Conservation (phyloP, 495 filamentous ascomycete species). For the Haplographium delicatum region DNA sequence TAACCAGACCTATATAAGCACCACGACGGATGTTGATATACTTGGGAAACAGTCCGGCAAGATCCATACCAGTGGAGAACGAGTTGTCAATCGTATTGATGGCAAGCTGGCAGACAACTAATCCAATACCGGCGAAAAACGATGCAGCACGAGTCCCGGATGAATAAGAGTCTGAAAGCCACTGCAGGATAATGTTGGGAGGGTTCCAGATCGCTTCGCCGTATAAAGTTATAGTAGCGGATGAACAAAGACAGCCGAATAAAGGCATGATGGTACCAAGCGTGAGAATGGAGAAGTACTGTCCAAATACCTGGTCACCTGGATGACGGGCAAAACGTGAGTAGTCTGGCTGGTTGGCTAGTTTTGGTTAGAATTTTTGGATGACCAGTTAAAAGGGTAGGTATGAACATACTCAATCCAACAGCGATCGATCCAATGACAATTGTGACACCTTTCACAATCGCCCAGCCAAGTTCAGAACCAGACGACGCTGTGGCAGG, state of each 20-base stretch:
- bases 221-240: constrained; percentile 31
- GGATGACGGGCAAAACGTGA: constrained; percentile 28
- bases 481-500: constrained; percentile 10
- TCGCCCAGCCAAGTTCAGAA: constrained; percentile 24
- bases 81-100: constrained; percentile 31
- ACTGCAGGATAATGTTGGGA: constrained; percentile 28
- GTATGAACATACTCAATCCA: constrained; percentile 15
- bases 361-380: neutral
- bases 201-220: constrained; percentile 35
- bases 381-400: neutral
- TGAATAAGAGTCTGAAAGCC: constrained; percentile 19
- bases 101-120: constrained; percentile 26
- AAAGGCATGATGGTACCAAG: constrained; percentile 29
- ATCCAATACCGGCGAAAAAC: constrained; percentile 28
- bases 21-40: constrained; percentile 46
- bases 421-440: constrained; percentile 27
- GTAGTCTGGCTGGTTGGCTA: constrained; percentile 26
- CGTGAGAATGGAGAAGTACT: constrained; percentile 23
- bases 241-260: constrained; percentile 32
- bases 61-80: constrained; percentile 35
- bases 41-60: constrained; percentile 36
- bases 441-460: constrained; percentile 26
- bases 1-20: constrained; percentile 33
- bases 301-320: constrained; percentile 26
- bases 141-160: constrained; percentile 20